Evolutionary conservation across 2,329 filamentous ascomycete genomes (phyloP).

Genomic region (Fusarium multiceps): DNA sequence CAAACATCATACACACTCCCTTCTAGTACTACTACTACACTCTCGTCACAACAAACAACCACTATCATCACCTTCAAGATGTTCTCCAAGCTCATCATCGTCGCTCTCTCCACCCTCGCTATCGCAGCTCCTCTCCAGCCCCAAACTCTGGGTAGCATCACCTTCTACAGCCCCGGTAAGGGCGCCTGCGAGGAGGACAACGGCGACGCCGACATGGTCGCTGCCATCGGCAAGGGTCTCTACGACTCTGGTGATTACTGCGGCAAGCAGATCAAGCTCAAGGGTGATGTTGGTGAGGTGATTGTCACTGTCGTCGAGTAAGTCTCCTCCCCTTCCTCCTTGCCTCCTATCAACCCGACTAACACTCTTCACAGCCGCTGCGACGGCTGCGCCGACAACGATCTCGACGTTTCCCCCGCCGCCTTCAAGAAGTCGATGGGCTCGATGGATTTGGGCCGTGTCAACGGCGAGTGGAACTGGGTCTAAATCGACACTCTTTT

Average conservation of each 20-base stretch:
- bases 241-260: slow-evolving; percentile 73
- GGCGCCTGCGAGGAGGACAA: slow-evolving; percentile 76
- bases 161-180: slow-evolving; percentile 72
- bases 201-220: slow-evolving; percentile 67
- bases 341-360: no score
- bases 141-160: slow-evolving; percentile 31
- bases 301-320: slow-evolving; percentile 74
- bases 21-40: background rate
- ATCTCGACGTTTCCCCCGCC: slow-evolving; percentile 61
- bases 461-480: slow-evolving; percentile 19
- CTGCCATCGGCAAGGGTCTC: slow-evolving; percentile 73
- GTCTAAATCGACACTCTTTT: slow-evolving; percentile 7
- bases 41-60: background rate
- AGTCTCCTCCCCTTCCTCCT: background rate
- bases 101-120: slow-evolving; percentile 37
- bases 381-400: slow-evolving; percentile 57
- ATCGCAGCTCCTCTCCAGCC: slow-evolving; percentile 21
- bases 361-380: slow-evolving; percentile 58
- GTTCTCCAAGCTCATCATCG: slow-evolving; percentile 36
- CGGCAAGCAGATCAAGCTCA: slow-evolving; percentile 72
- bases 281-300: slow-evolving; percentile 58
- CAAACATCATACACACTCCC: background rate
- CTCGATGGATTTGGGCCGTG: no score
- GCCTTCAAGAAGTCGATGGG: slow-evolving; percentile 62
- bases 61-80: slow-evolving; percentile 31